Evolutionary conservation across 768 basidiomycete species (phyloP).

Genomic region (Boletus barrowsii): DNA sequence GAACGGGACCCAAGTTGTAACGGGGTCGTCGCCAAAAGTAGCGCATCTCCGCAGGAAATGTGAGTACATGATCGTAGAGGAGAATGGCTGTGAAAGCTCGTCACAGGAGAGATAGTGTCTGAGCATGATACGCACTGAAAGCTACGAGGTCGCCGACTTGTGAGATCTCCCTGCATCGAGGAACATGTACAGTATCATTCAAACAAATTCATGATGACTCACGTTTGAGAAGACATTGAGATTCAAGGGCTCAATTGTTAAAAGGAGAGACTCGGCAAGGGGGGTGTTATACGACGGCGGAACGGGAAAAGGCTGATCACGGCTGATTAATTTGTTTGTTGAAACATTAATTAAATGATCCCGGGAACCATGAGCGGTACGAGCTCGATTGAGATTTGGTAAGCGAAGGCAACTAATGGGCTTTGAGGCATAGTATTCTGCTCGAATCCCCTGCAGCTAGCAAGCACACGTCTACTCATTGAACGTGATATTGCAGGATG

Average conservation of each 20-base stretch:
- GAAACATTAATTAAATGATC: too few species aligned
- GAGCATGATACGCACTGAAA: slow-evolving; percentile 1
- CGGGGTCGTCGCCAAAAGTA: slow-evolving; percentile 39
- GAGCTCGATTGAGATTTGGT: not conserved
- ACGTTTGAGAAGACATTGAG: slow-evolving; percentile 1
- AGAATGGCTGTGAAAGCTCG: slow-evolving; percentile 23
- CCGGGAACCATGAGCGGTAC: too few species aligned
- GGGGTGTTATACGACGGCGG: not conserved
- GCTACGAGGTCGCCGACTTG: not conserved
- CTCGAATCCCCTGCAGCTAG: not conserved
- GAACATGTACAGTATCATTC: too few species aligned
- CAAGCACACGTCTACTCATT: too few species aligned
- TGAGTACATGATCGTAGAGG: slow-evolving; percentile 46
- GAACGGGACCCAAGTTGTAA: slow-evolving; percentile 31
- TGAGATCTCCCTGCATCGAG: not conserved
- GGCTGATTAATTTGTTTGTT: too few species aligned
- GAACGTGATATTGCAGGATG: too few species aligned
- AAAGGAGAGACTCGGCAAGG: not conserved
- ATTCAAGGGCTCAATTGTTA: not conserved
- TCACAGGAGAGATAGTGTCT: not conserved
- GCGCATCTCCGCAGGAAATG: slow-evolving; percentile 40
- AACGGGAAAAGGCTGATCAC: not conserved
- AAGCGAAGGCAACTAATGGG: too few species aligned
- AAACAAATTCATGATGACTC: not conserved
- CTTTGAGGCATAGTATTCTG: not conserved